A percentile compares a stretch with the other conserved stretches of the same genome.
Conservation (phyloP, 257 asterid genomes). For the Solanum sejunctum region DNA sequence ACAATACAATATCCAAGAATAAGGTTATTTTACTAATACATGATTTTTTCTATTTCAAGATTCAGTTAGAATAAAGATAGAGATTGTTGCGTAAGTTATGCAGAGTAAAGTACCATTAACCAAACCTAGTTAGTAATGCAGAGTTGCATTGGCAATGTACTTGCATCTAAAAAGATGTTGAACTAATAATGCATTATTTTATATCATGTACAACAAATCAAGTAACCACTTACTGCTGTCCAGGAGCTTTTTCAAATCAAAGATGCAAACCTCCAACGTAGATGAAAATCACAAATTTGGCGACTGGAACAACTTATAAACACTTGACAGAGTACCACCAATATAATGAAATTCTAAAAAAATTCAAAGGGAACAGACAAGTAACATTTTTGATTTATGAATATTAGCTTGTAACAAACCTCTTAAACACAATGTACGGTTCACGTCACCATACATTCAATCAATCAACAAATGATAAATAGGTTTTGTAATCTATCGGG, state of each 20-base stretch:
- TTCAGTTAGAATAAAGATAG: too few relatives aligned
- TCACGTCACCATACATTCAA: not conserved
- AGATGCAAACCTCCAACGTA: not conserved
- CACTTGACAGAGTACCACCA: not conserved
- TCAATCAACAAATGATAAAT: not conserved
- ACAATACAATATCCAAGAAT: too few relatives aligned
- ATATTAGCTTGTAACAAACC: not conserved
- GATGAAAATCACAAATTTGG: not conserved
- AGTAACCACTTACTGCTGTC: not conserved
- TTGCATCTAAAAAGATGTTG: too few relatives aligned
- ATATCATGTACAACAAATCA: not conserved
- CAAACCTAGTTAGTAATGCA: too few relatives aligned
- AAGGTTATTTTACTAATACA: too few relatives aligned
- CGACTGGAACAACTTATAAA: not conserved
- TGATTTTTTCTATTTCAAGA: too few relatives aligned
- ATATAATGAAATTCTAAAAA: not conserved
- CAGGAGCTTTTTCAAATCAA: not conserved
- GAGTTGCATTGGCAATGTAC: too few relatives aligned
- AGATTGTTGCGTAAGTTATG: too few relatives aligned
- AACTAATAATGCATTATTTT: too few relatives aligned
- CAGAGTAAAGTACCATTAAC: too few relatives aligned
- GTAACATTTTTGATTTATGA: not conserved
- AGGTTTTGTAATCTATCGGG: not conserved
- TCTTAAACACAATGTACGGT: not conserved
- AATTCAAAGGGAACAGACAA: not conserved